Base-by-base conservation (phyloP, 78 protist species). In the Pigoraptor vietnamica region DNA sequence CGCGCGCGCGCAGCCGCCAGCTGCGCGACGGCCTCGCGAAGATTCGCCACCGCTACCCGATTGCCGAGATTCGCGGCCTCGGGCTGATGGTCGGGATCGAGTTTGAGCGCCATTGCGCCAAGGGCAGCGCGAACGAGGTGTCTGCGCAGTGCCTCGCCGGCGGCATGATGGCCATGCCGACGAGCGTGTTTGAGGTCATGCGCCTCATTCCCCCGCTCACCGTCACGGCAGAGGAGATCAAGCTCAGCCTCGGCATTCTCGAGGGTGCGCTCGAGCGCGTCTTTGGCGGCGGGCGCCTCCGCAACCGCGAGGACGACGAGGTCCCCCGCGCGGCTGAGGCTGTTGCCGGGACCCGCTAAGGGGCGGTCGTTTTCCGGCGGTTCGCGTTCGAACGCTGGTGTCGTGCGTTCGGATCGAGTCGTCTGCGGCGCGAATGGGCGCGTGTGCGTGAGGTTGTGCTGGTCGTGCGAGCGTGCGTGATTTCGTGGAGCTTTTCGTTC, bases 41-140 rank as follows among this genome's bases (percentile, higher is more conserved):
- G n/a, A 48, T 48, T 48, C 32, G 32, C 9, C 79, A 48, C 32
- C 79, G 9, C 19, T 9, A 19, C 32, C 79, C 32, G 79, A 91
- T 95, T 37, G 32, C 9, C 19, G 79, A 23, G 79, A 81, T 93
- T 0, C 87, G 96, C 9, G 96, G 96, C 29, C 37, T 24, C 32
- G 96, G 96, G 1, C 92, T 95, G 36, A 95, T 95, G 96, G 81
- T 95, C 81, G 96, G 95, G 19, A 0, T 93, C 14, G 95, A 95
- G 38, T 38, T 92, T 86, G 23, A 79, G 32, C 67, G 56, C 37
- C 37, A 88, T 82, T 2, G 37, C 36, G n/a, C 89, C 92, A 37
- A 39, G 81, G 0, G 81, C 94, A 2, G 2, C 82, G 25, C 23
- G 10, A 0, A 24, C 91, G 32, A 2, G 36, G 67, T 32, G 9